Base-by-base conservation (phyloP, 768 basidiomycete genomes). In the Leucocoprinus sp. region DNA sequence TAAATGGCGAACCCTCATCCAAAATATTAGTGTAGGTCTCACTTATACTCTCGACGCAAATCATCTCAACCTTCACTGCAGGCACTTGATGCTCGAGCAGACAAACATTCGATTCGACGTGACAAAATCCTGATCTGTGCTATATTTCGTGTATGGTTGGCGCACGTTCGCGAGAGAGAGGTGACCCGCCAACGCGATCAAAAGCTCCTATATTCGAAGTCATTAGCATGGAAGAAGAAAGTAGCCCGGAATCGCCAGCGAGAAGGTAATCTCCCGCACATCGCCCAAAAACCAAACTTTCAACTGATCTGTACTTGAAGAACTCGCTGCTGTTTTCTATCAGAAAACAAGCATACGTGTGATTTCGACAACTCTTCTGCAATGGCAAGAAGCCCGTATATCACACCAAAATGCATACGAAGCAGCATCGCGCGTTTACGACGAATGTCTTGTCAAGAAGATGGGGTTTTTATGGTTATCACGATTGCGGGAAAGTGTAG, bases 31-130 rank as follows among this genome's bases (percentile, higher is more conserved):
- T 45, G 64, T 64, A 46, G 45, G 62, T 45, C 24, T 8, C 6
- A 19, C 21, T 17, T 24, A 11, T n/a, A 9, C 8, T 33, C 15
- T n/a, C 18, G 2, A 18, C 8, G 31, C 8, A 6, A 39, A 9
- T 6, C 19, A 14, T 5, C 31, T 19, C 11, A 41, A 37, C 11
- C 19, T 5, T 24, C 21, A 22, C 26, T 36, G 2, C 52, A 89
- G 87, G 57, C 50, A 15, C 61, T 79, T 59, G 75, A 80, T 54
- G 67, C 56, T 44, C 75, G 75, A 22, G 84, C 77, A 8, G 60
- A 65, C 47, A 83, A 76, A 46, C 72, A 80, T 54, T 45, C 54
- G 28, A 47, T 39, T 22, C 54, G 55, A 4, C 58, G 57, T 38
- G 57, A 60, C 50, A 52, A 56, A 7, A 46, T 56, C 12, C 52